These are phyloP conservation scores for Mayamaea pseudoterrestris DNA, from an alignment of 108 stramenopile species.

Conservation along the genomic window DNA sequence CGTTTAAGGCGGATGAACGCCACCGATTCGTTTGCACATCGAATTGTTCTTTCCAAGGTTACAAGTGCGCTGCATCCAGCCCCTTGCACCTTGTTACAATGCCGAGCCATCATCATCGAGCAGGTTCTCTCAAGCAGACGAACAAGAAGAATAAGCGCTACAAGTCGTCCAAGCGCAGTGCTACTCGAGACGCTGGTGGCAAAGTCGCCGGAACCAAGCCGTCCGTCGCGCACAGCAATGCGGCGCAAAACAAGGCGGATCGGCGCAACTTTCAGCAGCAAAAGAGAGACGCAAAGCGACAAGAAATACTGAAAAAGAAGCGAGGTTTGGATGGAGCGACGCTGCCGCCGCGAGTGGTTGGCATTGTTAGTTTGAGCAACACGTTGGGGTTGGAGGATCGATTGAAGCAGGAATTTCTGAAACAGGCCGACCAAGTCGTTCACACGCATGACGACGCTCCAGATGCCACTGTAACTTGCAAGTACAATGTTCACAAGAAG, in stretches of 20 bases:
- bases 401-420: slow-evolving; percentile 22
- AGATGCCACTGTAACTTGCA: slow-evolving; percentile 39
- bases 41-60: too few relatives aligned
- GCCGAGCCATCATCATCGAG: slow-evolving; percentile 42
- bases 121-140: slow-evolving; percentile 43
- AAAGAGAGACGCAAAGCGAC: slow-evolving; percentile 34
- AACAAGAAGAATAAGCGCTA: slow-evolving; percentile 78
- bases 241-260: slow-evolving; percentile 47
- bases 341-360: slow-evolving; percentile 69
- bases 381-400: slow-evolving; percentile 37
- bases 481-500: slow-evolving; percentile 66
- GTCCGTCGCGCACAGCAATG: slow-evolving; percentile 12
- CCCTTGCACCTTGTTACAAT: too few relatives aligned
- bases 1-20: too few relatives aligned
- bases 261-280: slow-evolving; percentile 54
- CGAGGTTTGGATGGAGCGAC: slow-evolving; percentile 29
- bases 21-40: too few relatives aligned
- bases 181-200: slow-evolving; percentile 43
- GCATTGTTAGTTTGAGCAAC: slow-evolving; percentile 70
- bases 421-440: slow-evolving; percentile 7
- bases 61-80: too few relatives aligned
- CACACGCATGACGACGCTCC: background rate
- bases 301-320: slow-evolving; percentile 26
- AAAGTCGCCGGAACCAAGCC: slow-evolving; percentile 30
- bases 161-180: slow-evolving; percentile 56